A percentile compares a stretch with the other conserved stretches of the same genome.
phyloP scores from a whole-genome alignment of 345 rosid species.

The Heritiera fomes region DNA sequence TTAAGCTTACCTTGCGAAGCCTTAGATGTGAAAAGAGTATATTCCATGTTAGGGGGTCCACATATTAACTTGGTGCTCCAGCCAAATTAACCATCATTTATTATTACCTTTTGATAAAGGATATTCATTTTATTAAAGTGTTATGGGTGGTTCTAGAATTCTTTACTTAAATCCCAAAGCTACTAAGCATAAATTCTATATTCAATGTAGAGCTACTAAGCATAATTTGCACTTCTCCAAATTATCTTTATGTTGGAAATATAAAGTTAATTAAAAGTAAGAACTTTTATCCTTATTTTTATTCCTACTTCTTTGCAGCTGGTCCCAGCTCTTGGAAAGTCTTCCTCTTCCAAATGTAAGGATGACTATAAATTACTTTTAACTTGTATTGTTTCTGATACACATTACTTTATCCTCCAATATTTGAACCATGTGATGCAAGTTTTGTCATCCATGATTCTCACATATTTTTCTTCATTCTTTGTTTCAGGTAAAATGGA shows the following conservation, averaged over 20 bases:
- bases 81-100: conserved; percentile 22
- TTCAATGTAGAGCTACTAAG: conserved; percentile 15
- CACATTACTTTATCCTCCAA: neutral
- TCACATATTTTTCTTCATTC: conserved; percentile 12
- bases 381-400: neutral
- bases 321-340: conserved; percentile 87
- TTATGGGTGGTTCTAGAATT: conserved; percentile 7
- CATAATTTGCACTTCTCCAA: conserved; percentile 3
- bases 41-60: conserved; percentile 44
- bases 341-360: conserved; percentile 95
- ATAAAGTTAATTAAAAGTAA: neutral
- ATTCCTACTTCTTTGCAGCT: conserved; percentile 56
- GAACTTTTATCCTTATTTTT: conserved; percentile 26
- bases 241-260: neutral
- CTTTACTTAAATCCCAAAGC: conserved; percentile 16
- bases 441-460: neutral
- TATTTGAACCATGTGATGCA: neutral
- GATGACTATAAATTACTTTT: neutral
- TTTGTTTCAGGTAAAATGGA: conserved; percentile 81
- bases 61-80: conserved; percentile 31
- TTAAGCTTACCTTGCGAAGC: conserved; percentile 31
- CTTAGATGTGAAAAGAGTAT: conserved; percentile 31
- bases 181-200: conserved; percentile 5
- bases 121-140: conserved; percentile 25
- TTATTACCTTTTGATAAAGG: conserved; percentile 16